phyloP scores from a whole-genome alignment of 352 stramenopile species.

The Phytophthora crassamura region DNA sequence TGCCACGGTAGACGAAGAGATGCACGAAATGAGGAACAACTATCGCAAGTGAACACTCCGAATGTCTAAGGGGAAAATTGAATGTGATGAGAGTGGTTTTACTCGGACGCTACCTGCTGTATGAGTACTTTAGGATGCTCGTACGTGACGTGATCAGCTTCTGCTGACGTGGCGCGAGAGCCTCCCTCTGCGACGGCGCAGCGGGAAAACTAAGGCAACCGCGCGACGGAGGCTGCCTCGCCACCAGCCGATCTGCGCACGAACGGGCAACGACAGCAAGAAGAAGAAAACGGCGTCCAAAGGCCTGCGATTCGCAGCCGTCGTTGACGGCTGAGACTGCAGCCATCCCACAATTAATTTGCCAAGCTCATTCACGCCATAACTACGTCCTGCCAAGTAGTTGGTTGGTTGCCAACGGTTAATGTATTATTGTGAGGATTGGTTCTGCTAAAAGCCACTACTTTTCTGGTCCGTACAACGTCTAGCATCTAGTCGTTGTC shows the following conservation, averaged over 20 bases:
- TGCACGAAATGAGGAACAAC: conserved; percentile 25
- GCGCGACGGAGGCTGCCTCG: conserved; percentile 1
- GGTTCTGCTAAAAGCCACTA: too few species aligned
- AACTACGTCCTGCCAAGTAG: too few species aligned
- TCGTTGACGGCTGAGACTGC: not conserved
- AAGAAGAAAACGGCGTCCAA: not conserved
- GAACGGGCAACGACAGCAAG: conserved; percentile 6
- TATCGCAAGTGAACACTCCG: conserved; percentile 24
- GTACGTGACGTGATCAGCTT: too few species aligned
- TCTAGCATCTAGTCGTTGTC: too few species aligned
- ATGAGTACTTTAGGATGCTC: too few species aligned
- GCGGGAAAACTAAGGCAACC: conserved; percentile 7
- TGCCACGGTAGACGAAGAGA: conserved; percentile 20
- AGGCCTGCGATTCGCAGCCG: conserved; percentile 15
- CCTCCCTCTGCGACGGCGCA: conserved; percentile 27
- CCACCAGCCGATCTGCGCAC: conserved; percentile 2
- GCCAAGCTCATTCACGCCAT: too few species aligned
- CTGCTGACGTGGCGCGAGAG: too few species aligned
- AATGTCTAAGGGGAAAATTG: conserved; percentile 15
- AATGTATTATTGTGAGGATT: too few species aligned
- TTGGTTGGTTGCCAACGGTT: too few species aligned
- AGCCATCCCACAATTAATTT: not conserved
- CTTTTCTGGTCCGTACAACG: too few species aligned
- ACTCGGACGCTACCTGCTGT: too few species aligned
- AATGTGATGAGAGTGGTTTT: too few species aligned